phyloP scores from a whole-genome alignment of 2,329 filamentous ascomycete species.

The Furcasterigmium sp. region DNA sequence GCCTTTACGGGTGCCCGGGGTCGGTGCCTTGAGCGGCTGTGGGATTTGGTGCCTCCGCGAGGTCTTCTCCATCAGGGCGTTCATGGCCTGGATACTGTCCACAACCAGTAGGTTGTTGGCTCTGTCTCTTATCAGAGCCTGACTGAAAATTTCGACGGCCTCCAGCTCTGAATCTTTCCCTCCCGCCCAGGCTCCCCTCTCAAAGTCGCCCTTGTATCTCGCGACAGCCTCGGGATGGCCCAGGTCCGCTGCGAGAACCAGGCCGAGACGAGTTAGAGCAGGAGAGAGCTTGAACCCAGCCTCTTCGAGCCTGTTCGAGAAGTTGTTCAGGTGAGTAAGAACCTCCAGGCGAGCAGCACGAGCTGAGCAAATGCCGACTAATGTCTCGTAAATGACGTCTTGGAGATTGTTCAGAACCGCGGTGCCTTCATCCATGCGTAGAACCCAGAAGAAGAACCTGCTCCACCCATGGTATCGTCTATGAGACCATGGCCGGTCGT shows the following conservation, averaged over 20 bases:
- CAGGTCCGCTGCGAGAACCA: constrained; percentile 23
- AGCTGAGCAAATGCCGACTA: constrained; percentile 19
- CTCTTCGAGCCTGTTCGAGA: constrained; percentile 25
- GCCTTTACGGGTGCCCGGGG: no score
- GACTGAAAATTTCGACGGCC: not conserved
- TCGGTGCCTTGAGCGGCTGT: no score
- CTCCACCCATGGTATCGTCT: not conserved
- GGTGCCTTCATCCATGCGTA: not conserved
- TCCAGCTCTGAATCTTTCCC: not conserved
- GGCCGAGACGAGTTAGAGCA: constrained; percentile 21
- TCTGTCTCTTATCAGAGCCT: not conserved
- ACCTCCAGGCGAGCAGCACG: constrained; percentile 17
- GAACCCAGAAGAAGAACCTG: not conserved
- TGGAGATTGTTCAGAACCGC: not conserved
- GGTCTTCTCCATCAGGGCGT: not conserved
- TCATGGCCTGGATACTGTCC: not conserved
- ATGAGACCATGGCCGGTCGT: no score
- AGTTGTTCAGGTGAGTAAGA: constrained; percentile 34
- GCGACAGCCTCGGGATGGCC: constrained; percentile 1
- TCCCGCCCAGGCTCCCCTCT: constrained; percentile 3
- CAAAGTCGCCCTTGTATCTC: constrained; percentile 6
- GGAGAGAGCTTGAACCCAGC: constrained; percentile 16
- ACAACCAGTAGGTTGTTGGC: not conserved
- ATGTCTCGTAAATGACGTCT: constrained; percentile 11
- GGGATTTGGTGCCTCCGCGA: no score